Evolutionary conservation across 2,329 filamentous ascomycete species (phyloP).

Genomic region (Didymellaceae sp.): DNA sequence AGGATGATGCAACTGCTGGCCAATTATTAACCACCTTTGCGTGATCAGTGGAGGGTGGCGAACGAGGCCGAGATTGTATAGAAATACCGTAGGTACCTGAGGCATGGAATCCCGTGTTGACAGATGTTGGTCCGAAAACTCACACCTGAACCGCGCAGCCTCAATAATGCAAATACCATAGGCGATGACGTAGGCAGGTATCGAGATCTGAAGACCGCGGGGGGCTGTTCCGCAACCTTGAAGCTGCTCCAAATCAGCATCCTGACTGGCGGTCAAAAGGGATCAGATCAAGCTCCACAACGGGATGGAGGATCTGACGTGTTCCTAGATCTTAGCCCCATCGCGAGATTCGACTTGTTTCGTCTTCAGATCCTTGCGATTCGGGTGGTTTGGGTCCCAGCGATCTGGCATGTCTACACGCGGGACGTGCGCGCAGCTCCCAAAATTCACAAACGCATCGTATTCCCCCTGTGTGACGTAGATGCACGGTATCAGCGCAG

Average conservation of each 20-base stretch:
- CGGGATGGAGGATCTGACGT: conserved; percentile 15
- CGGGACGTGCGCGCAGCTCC: conserved; percentile 6
- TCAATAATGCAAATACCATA: no score
- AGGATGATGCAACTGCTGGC: not conserved
- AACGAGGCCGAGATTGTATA: not conserved
- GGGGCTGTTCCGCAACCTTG: not conserved
- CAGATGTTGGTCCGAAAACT: no score
- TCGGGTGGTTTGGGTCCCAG: conserved; percentile 13
- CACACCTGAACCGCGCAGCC: no score
- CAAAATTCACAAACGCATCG: not conserved
- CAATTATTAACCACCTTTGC: not conserved
- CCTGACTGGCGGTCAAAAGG: not conserved
- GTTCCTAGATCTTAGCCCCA: conserved; percentile 15
- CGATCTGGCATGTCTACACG: conserved; percentile 4
- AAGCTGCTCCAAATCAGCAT: not conserved
- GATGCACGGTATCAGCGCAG: not conserved
- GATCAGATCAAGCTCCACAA: conserved; percentile 7
- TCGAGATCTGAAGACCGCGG: no score
- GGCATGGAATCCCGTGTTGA: no score
- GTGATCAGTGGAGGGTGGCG: not conserved
- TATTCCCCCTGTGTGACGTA: conserved; percentile 14
- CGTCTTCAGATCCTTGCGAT: conserved; percentile 1
- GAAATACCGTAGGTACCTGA: no score
- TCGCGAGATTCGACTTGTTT: conserved; percentile 3
- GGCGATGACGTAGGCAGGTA: no score